phyloP scores from a whole-genome alignment of 306 rosid genomes.

The Sechiopsis laciniata region DNA sequence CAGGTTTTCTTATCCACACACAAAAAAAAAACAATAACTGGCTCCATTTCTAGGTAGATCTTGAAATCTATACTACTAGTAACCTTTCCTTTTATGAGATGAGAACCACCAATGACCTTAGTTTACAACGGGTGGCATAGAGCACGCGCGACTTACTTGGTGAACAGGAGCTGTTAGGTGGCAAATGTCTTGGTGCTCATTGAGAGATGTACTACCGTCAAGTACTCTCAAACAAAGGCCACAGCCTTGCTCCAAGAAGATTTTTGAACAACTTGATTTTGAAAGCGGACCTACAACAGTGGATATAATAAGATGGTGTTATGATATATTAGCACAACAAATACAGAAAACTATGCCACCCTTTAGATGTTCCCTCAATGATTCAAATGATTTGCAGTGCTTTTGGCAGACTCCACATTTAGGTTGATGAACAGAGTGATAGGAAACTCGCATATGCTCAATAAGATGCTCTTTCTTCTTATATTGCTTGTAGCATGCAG shows the following conservation, averaged over 20 bases:
- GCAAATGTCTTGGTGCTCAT: conserved; percentile 45
- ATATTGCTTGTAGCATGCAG: conserved; percentile 72
- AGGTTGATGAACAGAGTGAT: conserved; percentile 74
- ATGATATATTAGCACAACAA: conserved; percentile 20
- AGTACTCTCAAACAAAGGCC: conserved; percentile 49
- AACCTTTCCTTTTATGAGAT: background rate
- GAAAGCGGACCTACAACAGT: conserved; percentile 54
- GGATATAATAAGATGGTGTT: conserved; percentile 14
- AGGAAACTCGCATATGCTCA: conserved; percentile 58
- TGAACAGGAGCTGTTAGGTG: conserved; percentile 12
- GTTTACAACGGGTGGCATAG: background rate
- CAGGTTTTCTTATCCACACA: background rate
- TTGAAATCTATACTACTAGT: background rate
- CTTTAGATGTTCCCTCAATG: conserved; percentile 64
- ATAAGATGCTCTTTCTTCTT: conserved; percentile 65
- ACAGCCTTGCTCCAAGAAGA: conserved; percentile 58
- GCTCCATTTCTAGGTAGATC: background rate
- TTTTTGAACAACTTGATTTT: conserved; percentile 39
- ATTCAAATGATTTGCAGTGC: conserved; percentile 76
- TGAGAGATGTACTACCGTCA: conserved; percentile 41
- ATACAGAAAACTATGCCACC: conserved; percentile 36
- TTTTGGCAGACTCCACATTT: conserved; percentile 58
- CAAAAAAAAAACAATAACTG: conserved; percentile 6
- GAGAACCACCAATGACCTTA: background rate
- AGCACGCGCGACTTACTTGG: conserved; percentile 10